Evolutionary conservation across 345 rosid species (phyloP), one percentile per base, ranked within the genome.

Genomic region (Hypericum androsaemum): DNA sequence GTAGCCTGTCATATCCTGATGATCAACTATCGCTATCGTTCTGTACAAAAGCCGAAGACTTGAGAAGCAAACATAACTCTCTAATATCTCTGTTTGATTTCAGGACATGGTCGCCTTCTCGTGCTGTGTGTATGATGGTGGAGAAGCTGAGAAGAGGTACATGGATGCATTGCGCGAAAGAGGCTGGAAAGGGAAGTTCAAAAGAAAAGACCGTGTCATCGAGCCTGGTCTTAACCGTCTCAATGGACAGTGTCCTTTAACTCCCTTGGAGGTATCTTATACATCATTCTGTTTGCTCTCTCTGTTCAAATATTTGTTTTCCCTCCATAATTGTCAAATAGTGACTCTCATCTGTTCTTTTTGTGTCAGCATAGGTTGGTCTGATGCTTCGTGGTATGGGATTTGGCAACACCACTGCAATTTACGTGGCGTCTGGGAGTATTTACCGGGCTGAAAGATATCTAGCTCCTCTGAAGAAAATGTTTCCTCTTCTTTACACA

Each of bases 101-200:
- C 67, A 87, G 98, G 98, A 90, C 67, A 90, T 90, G 98, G 87
- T 90, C 65, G 96, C 98, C 32, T 90, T 90, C 81, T 90, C 98
- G 7, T 82, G 96, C 69, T 90, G 98, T 58, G 64, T 74, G 12
- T 90, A 84, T 61, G 98, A 87, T 57, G 95, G 95, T 10, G 92
- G 98, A 57, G 66, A 62, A 71, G 71, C 77, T 56, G 98, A 90
- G 69, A 84, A 75, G 59, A 40, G 48, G 43, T 84, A 79, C 62
- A 72, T 90, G 81, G 83, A 79, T 63, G 60, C 64, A 58, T 65
- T 81, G 57, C 78, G 98, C 54, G 85, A 87, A 70, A 74, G 52
- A 47, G 77, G 64, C 66, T 90, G 96, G 98, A 85, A 76, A 62
- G 78, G 81, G 54, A 90, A 90, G 69, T 90, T 90, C 58, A 84